Evolutionary conservation across 2,329 filamentous ascomycete genomes (phyloP), one percentile per base, ranked within the genome.

Genomic region (Mycosphaerella sp.): DNA sequence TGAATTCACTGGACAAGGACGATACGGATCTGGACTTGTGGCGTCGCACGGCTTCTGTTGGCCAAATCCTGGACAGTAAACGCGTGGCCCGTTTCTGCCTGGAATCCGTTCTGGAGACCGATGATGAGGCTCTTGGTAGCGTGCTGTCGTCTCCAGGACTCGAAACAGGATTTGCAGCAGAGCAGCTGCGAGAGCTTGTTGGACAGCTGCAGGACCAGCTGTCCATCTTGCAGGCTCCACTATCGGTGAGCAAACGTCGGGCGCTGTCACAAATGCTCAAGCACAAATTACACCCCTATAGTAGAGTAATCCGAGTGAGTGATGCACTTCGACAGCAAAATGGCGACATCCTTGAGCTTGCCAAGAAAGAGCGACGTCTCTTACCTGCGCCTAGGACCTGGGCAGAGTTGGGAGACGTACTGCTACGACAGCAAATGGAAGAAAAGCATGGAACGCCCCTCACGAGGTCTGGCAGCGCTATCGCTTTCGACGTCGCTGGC

Each of bases 21-120:
- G 81, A 84, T 54, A 76, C 77, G 4, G 81, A 85, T 60, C 66
- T 82, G 35, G 80, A 84, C 60, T 68, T 84, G 17, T 85, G 81
- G 81, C 73, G 81, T 52, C 77, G 79, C 56, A 75, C 78, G 17
- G 77, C 79, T 16, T 75, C 79, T 14, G 74, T 85, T 2, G 76
- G 78, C 9, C 73, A 75, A 46, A 71, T 81, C 45, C 66, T 84
- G 8, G 73, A 78, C 44, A 83, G 80, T 60, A 74, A 74, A 59
- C 75, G 81, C 12, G 70, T 84, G 34, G 75, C 76, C 13, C 74
- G 81, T 25, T 85, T 78, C 61, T 84, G 81, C 61, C 65, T 84
- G 28, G 81, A 85, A 64, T 79, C 80, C 55, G 79, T 84, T 4
- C 66, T 84, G 34, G 80, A 82, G 52, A 78, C 77, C 41, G 80